Evolutionary conservation across 2,329 filamentous ascomycete genomes (phyloP).

Genomic region (Colletotrichum tofieldiae): DNA sequence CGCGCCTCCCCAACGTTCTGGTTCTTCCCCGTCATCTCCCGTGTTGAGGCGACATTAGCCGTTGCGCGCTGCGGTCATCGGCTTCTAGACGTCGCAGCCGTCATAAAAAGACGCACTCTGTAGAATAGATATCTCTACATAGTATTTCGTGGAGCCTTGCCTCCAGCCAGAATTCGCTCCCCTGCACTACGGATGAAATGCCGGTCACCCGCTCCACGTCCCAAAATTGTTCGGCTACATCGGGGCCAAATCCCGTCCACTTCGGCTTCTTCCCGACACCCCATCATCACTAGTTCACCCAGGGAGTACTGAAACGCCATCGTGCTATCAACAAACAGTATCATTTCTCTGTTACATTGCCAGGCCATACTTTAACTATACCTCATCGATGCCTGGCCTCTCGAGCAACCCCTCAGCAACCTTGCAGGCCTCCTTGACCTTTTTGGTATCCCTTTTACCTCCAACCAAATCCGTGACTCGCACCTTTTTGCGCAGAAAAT

Average conservation of each 20-base stretch:
- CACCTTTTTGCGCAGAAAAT: conserved; percentile 84
- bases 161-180: neutral
- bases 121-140: neutral
- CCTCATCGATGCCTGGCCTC: conserved; percentile 39
- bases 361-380: neutral
- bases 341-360: neutral
- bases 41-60: conserved; percentile 44
- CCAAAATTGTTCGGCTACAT: neutral
- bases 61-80: neutral
- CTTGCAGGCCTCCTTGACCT: conserved; percentile 64
- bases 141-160: neutral
- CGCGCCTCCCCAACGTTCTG: conserved; percentile 26
- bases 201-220: neutral
- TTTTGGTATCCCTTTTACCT: conserved; percentile 63
- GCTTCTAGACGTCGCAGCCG: neutral
- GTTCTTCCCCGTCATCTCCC: conserved; percentile 40
- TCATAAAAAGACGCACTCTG: neutral
- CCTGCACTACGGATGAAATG: neutral
- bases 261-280: neutral
- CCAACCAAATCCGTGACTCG: conserved; percentile 73
- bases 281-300: neutral
- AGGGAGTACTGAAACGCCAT: neutral
- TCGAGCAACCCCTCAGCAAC: conserved; percentile 58
- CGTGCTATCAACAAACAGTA: neutral
- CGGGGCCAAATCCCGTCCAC: neutral